Conservation (phyloP, 1,139 yeast genomes). For the Yamadazyma siamensis region DNA sequence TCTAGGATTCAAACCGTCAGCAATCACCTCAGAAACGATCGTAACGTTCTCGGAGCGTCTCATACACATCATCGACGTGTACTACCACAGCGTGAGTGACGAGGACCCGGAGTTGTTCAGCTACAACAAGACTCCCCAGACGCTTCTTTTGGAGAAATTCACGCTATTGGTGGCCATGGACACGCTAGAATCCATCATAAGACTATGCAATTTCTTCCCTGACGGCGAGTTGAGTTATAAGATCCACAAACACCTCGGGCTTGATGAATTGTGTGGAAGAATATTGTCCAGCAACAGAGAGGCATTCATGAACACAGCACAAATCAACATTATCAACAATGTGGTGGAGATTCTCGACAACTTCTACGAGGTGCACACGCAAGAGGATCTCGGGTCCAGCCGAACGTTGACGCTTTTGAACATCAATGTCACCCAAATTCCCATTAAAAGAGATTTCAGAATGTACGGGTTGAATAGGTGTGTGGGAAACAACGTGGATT, state of each 20-base stretch:
- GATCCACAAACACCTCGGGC: slow-evolving; percentile 8
- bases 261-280: slow-evolving; percentile 22
- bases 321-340: slow-evolving; percentile 36
- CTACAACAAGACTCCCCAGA: slow-evolving; percentile 38
- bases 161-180: slow-evolving; percentile 52
- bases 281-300: slow-evolving; percentile 41
- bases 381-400: slow-evolving; percentile 2
- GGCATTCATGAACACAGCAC: slow-evolving; percentile 33
- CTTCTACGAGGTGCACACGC: slow-evolving; percentile 7
- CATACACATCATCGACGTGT: slow-evolving; percentile 17
- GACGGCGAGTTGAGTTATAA: slow-evolving; percentile 4
- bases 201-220: slow-evolving; percentile 5
- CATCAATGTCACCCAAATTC: slow-evolving; percentile 37
- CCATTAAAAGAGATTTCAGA: slow-evolving; percentile 37
- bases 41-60: slow-evolving; percentile 16
- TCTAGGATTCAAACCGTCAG: slow-evolving; percentile 55
- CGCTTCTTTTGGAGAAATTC: slow-evolving; percentile 46
- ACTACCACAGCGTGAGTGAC: slow-evolving; percentile 7
- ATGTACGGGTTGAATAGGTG: slow-evolving; percentile 53
- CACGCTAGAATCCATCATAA: slow-evolving; percentile 42
- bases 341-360: slow-evolving; percentile 36
- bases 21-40: slow-evolving; percentile 37
- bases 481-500: slow-evolving; percentile 49
- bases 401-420: slow-evolving; percentile 38
- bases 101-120: slow-evolving; percentile 15